These are phyloP conservation scores for Phytomonas serpens DNA, from an alignment of 208 protist species.

Conservation along the genomic window DNA sequence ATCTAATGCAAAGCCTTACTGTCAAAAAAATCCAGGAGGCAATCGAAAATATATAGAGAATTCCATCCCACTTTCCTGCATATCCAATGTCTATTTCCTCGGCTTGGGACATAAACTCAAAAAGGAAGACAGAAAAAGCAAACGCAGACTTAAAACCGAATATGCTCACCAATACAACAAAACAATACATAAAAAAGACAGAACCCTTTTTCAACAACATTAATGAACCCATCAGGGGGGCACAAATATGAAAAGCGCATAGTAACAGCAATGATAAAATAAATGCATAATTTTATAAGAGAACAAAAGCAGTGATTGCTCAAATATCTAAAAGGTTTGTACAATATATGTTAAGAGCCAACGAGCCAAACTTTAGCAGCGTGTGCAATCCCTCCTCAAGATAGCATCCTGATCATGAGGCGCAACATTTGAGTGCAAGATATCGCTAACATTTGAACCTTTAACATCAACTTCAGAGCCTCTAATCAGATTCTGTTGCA, in stretches of 20 bases:
- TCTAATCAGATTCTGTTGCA: slow-evolving; percentile 7
- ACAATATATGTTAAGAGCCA: neutral
- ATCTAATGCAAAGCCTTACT: neutral
- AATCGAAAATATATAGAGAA: neutral
- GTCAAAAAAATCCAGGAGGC: neutral
- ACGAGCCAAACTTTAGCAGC: neutral
- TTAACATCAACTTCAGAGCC: neutral
- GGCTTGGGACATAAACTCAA: neutral
- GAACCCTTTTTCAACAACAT: neutral
- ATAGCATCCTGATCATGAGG: neutral
- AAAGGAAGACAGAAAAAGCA: neutral
- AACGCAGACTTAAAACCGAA: neutral
- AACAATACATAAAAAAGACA: slow-evolving; percentile 7
- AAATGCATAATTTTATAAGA: neutral
- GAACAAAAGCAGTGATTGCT: neutral
- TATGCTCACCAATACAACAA: neutral
- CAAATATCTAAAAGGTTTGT: neutral
- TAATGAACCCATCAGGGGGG: neutral
- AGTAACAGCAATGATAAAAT: neutral
- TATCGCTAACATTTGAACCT: neutral
- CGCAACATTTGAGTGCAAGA: neutral
- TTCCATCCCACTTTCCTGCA: neutral
- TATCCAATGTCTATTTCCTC: neutral
- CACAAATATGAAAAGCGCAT: neutral
- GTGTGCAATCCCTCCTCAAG: neutral